These are phyloP conservation scores for Backusella luteola DNA, from an alignment of 192 early-diverging fungal species.

Conservation along the genomic window DNA sequence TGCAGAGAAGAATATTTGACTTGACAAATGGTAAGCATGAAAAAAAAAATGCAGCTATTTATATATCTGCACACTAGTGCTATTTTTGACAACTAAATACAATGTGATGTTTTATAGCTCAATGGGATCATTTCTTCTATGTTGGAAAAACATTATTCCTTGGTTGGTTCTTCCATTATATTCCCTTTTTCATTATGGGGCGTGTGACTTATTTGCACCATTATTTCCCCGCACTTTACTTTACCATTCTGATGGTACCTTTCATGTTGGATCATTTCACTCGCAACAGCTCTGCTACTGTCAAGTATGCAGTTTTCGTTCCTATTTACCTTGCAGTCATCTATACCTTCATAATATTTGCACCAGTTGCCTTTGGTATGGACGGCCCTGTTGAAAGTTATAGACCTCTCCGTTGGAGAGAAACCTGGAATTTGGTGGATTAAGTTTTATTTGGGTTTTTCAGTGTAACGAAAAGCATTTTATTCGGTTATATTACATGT, in stretches of 20 bases:
- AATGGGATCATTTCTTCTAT: conserved; percentile 74
- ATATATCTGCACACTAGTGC: neutral
- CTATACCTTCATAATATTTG: conserved; percentile 70
- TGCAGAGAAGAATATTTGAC: conserved; percentile 63
- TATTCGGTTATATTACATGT: conserved; percentile 4
- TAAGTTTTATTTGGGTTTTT: neutral
- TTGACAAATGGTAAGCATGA: conserved; percentile 33
- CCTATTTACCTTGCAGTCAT: conserved; percentile 41
- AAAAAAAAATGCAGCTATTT: conserved; percentile 18
- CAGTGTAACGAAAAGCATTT: neutral
- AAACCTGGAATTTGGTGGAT: conserved; percentile 71
- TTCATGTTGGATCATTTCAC: conserved; percentile 77
- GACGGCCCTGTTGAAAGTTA: conserved; percentile 61
- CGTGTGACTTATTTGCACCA: conserved; percentile 96
- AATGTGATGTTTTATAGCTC: conserved; percentile 12
- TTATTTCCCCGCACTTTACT: conserved; percentile 96
- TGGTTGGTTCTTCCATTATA: conserved; percentile 93
- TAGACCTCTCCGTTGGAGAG: conserved; percentile 64
- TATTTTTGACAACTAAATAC: neutral
- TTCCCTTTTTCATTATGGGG: conserved; percentile 95
- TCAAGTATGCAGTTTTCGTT: conserved; percentile 37
- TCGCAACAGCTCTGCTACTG: conserved; percentile 14
- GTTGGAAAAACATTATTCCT: conserved; percentile 68
- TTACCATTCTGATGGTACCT: conserved; percentile 80
- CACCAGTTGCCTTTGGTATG: conserved; percentile 82